Percentiles rank a stretch among this genome's conserved stretches.
These are phyloP conservation scores for Cyclotella choctawhatcheeana DNA, from an alignment of 108 stramenopile species.

Conservation along the genomic window DNA sequence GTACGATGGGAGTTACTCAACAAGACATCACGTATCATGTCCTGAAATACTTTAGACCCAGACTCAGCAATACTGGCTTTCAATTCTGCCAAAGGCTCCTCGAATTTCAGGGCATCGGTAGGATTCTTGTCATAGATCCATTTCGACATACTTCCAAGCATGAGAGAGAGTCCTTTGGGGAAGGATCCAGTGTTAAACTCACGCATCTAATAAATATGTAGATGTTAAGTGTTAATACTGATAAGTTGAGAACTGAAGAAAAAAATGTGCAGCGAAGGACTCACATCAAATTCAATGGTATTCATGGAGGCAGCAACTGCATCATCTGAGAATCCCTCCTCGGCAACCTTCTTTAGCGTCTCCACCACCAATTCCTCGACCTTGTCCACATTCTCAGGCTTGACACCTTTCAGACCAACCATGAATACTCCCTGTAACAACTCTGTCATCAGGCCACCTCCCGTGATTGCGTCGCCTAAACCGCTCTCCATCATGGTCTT, in stretches of 20 bases:
- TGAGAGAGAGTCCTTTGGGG: slow-evolving; percentile 94
- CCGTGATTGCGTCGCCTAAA: slow-evolving; percentile 90
- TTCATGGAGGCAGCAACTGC: slow-evolving; percentile 93
- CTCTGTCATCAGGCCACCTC: slow-evolving; percentile 93
- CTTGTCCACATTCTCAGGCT: slow-evolving; percentile 71
- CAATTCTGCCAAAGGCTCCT: slow-evolving; percentile 86
- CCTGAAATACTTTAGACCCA: slow-evolving; percentile 88
- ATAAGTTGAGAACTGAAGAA: neutral
- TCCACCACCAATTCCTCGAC: slow-evolving; percentile 85
- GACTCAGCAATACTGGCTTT: slow-evolving; percentile 82
- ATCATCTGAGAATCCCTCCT: slow-evolving; percentile 91
- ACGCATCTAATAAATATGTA: slow-evolving; percentile 56
- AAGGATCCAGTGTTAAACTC: slow-evolving; percentile 99
- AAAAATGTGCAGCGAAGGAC: slow-evolving; percentile 5
- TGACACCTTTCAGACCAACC: slow-evolving; percentile 92
- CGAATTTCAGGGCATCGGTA: slow-evolving; percentile 89
- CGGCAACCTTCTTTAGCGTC: slow-evolving; percentile 79
- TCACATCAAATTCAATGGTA: slow-evolving; percentile 89
- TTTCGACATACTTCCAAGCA: slow-evolving; percentile 93
- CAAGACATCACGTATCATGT: slow-evolving; percentile 79
- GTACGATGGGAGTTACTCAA: slow-evolving; percentile 91
- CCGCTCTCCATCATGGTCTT: slow-evolving; percentile 94
- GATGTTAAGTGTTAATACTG: neutral
- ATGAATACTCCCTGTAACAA: slow-evolving; percentile 93
- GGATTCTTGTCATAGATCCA: slow-evolving; percentile 96